A percentile compares a stretch with the other conserved stretches of the same genome.
Evolutionary conservation across 2,329 filamentous ascomycete species (phyloP).

Genomic region (Plectosphaerella plurivora): DNA sequence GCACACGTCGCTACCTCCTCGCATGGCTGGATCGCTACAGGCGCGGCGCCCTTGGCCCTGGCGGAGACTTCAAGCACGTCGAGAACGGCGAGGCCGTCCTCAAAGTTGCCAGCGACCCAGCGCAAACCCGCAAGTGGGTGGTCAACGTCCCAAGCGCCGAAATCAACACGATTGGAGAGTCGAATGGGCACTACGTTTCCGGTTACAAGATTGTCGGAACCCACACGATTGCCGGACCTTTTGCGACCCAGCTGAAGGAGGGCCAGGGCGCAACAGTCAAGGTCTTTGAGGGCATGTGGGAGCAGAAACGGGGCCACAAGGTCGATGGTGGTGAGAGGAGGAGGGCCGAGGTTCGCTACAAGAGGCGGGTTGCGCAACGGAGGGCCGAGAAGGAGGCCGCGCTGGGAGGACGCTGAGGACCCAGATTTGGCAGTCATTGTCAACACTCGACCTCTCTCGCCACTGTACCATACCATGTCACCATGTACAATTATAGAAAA

Average conservation of each 20-base stretch:
- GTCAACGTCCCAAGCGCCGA: slow-evolving; percentile 49
- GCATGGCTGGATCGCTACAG: slow-evolving; percentile 85
- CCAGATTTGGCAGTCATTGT: too few relatives aligned
- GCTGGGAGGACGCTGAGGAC: neutral
- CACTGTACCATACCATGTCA: slow-evolving; percentile 3
- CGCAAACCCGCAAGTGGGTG: slow-evolving; percentile 42
- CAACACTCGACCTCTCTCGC: neutral
- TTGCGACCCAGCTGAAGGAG: slow-evolving; percentile 64
- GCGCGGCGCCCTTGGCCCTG: slow-evolving; percentile 71
- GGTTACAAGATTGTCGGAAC: slow-evolving; percentile 66
- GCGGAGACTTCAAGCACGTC: slow-evolving; percentile 76
- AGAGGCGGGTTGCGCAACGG: slow-evolving; percentile 75
- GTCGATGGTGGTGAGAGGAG: slow-evolving; percentile 95
- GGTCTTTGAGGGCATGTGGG: slow-evolving; percentile 87
- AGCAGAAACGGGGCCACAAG: slow-evolving; percentile 80
- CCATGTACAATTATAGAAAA: slow-evolving; percentile 1
- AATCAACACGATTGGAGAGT: slow-evolving; percentile 22
- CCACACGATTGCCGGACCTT: slow-evolving; percentile 69
- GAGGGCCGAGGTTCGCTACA: slow-evolving; percentile 78
- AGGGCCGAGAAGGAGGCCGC: slow-evolving; percentile 56
- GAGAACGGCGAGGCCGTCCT: slow-evolving; percentile 48
- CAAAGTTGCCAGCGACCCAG: slow-evolving; percentile 38
- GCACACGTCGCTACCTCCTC: slow-evolving; percentile 77
- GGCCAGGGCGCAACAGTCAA: slow-evolving; percentile 61
- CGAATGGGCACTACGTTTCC: slow-evolving; percentile 41